A percentile compares a stretch with the other conserved stretches of the same genome.
phyloP scores from a whole-genome alignment of 2,329 filamentous ascomycete species.

The Laburnicola sp. region DNA sequence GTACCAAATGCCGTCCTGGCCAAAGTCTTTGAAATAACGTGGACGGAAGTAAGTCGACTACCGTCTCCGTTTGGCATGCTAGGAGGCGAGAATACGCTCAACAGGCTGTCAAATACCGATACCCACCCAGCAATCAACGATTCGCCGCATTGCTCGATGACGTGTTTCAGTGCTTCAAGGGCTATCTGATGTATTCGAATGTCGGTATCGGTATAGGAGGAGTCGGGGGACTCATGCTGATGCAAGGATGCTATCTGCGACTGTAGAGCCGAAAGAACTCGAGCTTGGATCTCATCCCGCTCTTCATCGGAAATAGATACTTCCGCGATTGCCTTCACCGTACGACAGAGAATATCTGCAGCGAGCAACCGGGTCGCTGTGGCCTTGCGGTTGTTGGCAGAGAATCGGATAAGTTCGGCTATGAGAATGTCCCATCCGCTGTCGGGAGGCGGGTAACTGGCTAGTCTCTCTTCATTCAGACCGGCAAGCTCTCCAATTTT shows the following conservation, averaged over 20 bases:
- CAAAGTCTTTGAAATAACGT: constrained; percentile 68
- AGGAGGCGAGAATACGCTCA: constrained; percentile 66
- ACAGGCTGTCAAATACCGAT: constrained; percentile 80
- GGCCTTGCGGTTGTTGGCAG: constrained; percentile 44
- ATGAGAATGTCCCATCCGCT: constrained; percentile 78
- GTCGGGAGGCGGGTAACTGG: constrained; percentile 64
- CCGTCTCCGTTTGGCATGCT: neutral
- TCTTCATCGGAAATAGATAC: constrained; percentile 55
- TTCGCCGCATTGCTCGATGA: constrained; percentile 88
- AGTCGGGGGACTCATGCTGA: constrained; percentile 54
- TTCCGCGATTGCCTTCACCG: constrained; percentile 52
- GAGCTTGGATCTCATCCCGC: constrained; percentile 64
- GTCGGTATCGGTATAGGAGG: constrained; percentile 65
- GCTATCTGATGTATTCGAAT: constrained; percentile 79
- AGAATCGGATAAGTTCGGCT: constrained; percentile 56
- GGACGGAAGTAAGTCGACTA: constrained; percentile 7
- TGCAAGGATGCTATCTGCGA: constrained; percentile 64
- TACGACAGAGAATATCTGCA: constrained; percentile 54
- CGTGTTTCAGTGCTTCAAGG: constrained; percentile 76
- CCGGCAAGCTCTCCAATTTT: constrained; percentile 53
- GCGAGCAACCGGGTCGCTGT: constrained; percentile 53
- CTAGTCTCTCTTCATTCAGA: constrained; percentile 61
- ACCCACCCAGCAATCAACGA: constrained; percentile 82
- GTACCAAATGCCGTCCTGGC: constrained; percentile 87
- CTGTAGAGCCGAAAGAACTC: constrained; percentile 68